Evolutionary conservation across 352 stramenopile species (phyloP).

Genomic region (Phytophthora pluvialis): DNA sequence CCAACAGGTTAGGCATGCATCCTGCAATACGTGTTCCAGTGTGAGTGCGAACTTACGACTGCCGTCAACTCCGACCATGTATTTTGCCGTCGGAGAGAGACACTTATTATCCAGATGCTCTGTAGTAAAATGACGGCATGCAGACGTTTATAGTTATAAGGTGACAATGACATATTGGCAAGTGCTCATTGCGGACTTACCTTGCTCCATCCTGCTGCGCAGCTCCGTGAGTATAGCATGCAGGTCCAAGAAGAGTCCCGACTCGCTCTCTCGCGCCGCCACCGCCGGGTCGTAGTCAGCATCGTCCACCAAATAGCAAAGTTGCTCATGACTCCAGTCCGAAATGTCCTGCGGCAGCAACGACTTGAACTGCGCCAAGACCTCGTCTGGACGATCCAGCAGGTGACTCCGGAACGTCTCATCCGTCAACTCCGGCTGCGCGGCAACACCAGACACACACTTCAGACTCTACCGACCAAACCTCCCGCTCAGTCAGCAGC

Average conservation of each 20-base stretch:
- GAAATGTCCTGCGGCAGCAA: constrained; percentile 40
- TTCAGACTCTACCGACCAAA: neutral
- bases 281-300: constrained; percentile 57
- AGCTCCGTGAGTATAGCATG: constrained; percentile 45
- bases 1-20: neutral
- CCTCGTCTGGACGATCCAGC: constrained; percentile 46
- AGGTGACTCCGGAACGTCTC: constrained; percentile 57
- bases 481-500: neutral
- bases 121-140: constrained; percentile 18
- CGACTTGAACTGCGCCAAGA: constrained; percentile 35
- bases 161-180: neutral
- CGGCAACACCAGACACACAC: neutral
- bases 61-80: constrained; percentile 66
- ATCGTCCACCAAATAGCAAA: constrained; percentile 61
- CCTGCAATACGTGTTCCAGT: neutral
- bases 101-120: constrained; percentile 48
- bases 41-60: constrained; percentile 53
- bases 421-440: constrained; percentile 40
- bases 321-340: constrained; percentile 45
- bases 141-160: neutral
- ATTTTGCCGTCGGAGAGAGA: constrained; percentile 52
- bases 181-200: constrained; percentile 2
- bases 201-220: constrained; percentile 39
- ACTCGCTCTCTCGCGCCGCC: constrained; percentile 66
- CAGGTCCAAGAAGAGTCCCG: constrained; percentile 69